Conservation (phyloP, 495 filamentous ascomycete genomes). For the Penicillium diatomitis region DNA sequence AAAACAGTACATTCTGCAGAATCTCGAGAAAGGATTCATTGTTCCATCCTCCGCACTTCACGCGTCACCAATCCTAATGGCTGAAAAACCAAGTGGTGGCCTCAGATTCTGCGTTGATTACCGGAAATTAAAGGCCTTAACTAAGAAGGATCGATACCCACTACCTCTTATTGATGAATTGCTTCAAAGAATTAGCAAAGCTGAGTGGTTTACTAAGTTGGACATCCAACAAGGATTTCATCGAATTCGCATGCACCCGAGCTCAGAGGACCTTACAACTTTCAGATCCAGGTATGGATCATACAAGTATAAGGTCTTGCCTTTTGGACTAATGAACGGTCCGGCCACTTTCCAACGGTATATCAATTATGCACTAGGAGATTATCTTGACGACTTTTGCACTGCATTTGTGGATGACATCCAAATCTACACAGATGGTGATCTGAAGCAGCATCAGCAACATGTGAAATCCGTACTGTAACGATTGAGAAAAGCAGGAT, state of each 20-base stretch:
- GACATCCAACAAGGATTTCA: constrained; percentile 36
- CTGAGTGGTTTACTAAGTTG: constrained; percentile 36
- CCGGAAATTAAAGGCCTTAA: constrained; percentile 31
- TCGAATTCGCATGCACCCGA: constrained; percentile 14
- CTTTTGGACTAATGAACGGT: constrained; percentile 1
- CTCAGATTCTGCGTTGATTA: constrained; percentile 40
- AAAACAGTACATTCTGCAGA: background rate
- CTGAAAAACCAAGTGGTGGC: constrained; percentile 19
- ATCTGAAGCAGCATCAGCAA: background rate
- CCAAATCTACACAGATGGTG: background rate
- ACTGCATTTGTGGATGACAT: constrained; percentile 1
- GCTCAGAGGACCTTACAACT: background rate
- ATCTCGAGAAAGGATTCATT: constrained; percentile 24
- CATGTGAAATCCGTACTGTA: background rate
- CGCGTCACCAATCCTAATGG: constrained; percentile 27
- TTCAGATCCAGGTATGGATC: background rate
- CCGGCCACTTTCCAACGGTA: constrained; percentile 1
- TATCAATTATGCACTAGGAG: background rate
- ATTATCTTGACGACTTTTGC: constrained; percentile 1
- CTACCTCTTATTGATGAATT: constrained; percentile 39
- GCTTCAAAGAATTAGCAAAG: constrained; percentile 15
- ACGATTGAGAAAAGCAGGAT: background rate
- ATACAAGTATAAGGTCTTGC: constrained; percentile 3
- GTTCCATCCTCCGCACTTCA: constrained; percentile 18
- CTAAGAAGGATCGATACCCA: constrained; percentile 33